These are phyloP conservation scores for Salix caprea DNA, from an alignment of 345 rosid genomes.

Conservation along the genomic window DNA sequence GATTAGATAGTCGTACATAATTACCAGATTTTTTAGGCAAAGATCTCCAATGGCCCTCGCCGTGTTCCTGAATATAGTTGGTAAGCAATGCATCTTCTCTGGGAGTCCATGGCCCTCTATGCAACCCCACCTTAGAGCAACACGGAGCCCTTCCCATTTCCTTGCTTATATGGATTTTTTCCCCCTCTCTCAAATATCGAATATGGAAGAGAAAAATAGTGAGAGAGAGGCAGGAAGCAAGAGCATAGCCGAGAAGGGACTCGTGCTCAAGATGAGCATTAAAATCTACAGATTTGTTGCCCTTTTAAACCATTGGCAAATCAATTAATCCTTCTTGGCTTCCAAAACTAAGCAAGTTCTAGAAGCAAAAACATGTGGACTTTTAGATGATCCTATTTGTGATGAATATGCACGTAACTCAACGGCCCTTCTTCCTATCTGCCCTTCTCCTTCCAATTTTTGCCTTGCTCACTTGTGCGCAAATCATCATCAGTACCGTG, in stretches of 20 bases:
- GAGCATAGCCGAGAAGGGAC: background rate
- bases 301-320: background rate
- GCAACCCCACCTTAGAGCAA: slow-evolving; percentile 59
- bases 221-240: background rate
- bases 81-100: slow-evolving; percentile 55
- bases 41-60: slow-evolving; percentile 63
- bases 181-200: background rate
- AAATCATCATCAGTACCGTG: background rate
- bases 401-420: background rate
- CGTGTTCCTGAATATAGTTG: slow-evolving; percentile 46
- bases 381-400: no score
- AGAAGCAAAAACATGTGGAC: no score
- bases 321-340: background rate
- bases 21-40: slow-evolving; percentile 61
- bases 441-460: slow-evolving; percentile 25
- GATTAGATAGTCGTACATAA: background rate
- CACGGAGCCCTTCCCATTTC: slow-evolving; percentile 60
- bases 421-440: slow-evolving; percentile 34
- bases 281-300: background rate
- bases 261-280: background rate
- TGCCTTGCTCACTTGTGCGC: background rate
- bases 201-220: background rate
- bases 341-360: background rate
- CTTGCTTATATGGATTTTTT: slow-evolving; percentile 11
- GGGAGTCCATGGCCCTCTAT: slow-evolving; percentile 60